These are phyloP conservation scores for Penicillium psychrofluorescens DNA, from an alignment of 495 filamentous ascomycete genomes.

Conservation along the genomic window DNA sequence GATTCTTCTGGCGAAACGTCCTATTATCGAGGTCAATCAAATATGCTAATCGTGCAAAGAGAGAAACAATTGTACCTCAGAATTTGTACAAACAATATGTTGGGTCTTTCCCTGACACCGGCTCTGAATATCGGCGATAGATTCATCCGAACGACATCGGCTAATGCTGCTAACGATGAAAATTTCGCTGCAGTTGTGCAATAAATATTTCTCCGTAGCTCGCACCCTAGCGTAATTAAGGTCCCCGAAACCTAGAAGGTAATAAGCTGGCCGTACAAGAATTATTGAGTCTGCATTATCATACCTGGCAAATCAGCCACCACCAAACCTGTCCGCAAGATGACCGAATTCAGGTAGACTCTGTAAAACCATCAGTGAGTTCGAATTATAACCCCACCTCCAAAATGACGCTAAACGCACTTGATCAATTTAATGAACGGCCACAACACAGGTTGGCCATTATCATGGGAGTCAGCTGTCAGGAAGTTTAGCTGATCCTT, in stretches of 20 bases:
- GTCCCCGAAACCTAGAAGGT: constrained; percentile 11
- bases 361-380: constrained; percentile 9
- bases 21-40: constrained; percentile 1
- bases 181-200: constrained; percentile 21
- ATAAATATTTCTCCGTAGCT: constrained; percentile 21
- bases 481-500: constrained; percentile 13
- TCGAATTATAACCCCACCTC: neutral
- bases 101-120: constrained; percentile 8
- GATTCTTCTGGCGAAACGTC: constrained; percentile 13
- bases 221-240: constrained; percentile 20
- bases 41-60: neutral
- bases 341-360: constrained; percentile 21
- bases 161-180: constrained; percentile 20
- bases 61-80: constrained; percentile 10
- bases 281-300: neutral
- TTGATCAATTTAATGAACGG: constrained; percentile 29
- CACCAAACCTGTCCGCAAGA: constrained; percentile 21
- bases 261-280: neutral
- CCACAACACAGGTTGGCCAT: constrained; percentile 14
- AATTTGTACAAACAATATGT: constrained; percentile 18
- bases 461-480: neutral
- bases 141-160: constrained; percentile 13
- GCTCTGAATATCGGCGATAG: constrained; percentile 13
- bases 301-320: constrained; percentile 29
- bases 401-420: constrained; percentile 2